A percentile compares a stretch with the other conserved stretches of the same genome.
phyloP scores from a whole-genome alignment of 805 yeast species.

The Wickerhamomyces bovis region DNA sequence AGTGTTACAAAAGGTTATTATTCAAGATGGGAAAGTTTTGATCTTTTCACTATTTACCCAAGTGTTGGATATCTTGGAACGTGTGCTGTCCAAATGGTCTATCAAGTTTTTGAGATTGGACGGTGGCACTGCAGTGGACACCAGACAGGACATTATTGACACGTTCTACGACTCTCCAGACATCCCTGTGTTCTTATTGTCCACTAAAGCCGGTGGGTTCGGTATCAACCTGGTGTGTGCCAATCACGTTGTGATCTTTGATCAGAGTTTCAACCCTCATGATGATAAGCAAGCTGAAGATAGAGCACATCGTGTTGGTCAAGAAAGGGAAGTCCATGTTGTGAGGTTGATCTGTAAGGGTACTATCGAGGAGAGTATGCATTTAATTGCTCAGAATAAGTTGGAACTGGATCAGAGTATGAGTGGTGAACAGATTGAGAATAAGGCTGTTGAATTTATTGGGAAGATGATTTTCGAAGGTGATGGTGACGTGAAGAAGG shows the following conservation, averaged over 20 bases:
- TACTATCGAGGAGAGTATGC: slow-evolving; percentile 86
- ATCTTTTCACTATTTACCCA: slow-evolving; percentile 92
- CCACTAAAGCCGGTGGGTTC: slow-evolving; percentile 98
- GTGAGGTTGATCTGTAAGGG: slow-evolving; percentile 63
- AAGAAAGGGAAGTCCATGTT: slow-evolving; percentile 76
- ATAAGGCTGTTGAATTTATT: slow-evolving; percentile 17
- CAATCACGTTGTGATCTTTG: slow-evolving; percentile 84
- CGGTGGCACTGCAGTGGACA: slow-evolving; percentile 91
- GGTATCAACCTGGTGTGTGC: slow-evolving; percentile 97
- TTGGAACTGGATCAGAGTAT: slow-evolving; percentile 63
- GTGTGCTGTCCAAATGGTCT: slow-evolving; percentile 54
- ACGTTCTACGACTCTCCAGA: slow-evolving; percentile 74
- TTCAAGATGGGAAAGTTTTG: slow-evolving; percentile 57
- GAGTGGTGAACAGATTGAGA: slow-evolving; percentile 26
- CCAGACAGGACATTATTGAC: slow-evolving; percentile 88
- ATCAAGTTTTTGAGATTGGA: slow-evolving; percentile 80
- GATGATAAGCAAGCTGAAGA: slow-evolving; percentile 99
- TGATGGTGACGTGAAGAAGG: neutral
- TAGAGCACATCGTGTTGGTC: slow-evolving; percentile 97
- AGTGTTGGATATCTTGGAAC: slow-evolving; percentile 81
- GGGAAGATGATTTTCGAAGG: slow-evolving; percentile 40
- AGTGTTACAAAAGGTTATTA: slow-evolving; percentile 50
- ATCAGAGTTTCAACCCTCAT: slow-evolving; percentile 94
- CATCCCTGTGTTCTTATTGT: slow-evolving; percentile 80
- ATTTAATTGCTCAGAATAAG: slow-evolving; percentile 82